These are phyloP conservation scores for Acacia melanoxylon DNA, from an alignment of 306 rosid genomes.

Conservation along the genomic window DNA sequence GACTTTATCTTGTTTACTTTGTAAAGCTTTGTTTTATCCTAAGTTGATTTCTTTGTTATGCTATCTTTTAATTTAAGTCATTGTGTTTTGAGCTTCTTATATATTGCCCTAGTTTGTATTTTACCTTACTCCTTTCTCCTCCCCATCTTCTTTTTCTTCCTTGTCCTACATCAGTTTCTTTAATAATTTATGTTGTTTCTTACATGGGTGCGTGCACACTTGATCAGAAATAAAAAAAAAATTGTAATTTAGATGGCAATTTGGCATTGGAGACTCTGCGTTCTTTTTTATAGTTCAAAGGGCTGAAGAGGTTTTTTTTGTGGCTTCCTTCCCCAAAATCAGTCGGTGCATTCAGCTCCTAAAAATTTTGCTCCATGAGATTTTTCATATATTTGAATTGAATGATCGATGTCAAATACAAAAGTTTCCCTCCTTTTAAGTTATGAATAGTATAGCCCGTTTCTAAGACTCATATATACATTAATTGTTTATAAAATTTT, in stretches of 20 bases:
- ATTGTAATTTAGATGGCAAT: conserved; percentile 14
- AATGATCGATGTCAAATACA: neutral
- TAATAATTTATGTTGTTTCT: conserved; percentile 14
- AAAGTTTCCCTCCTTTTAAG: neutral
- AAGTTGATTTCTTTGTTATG: neutral
- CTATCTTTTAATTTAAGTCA: neutral
- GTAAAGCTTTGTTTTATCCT: neutral
- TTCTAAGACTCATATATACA: neutral
- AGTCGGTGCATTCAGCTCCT: conserved; percentile 15
- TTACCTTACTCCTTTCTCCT: neutral
- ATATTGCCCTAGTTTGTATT: neutral
- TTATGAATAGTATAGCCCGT: neutral
- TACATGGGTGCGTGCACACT: neutral
- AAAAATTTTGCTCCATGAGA: neutral
- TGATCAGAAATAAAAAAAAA: conserved; percentile 8
- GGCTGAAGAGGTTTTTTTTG: conserved; percentile 2
- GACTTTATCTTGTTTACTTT: neutral
- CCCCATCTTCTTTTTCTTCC: neutral
- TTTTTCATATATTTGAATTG: conserved; percentile 7
- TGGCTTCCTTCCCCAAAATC: conserved; percentile 7
- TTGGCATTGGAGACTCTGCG: neutral
- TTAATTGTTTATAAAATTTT: conserved; percentile 4
- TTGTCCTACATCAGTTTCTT: conserved; percentile 5
- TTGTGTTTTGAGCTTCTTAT: neutral
- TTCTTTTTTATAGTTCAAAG: conserved; percentile 17